Evolutionary conservation across 2,329 filamentous ascomycete species (phyloP), one percentile per base, ranked within the genome.

Genomic region (Berkeleyomyces rouxiae): DNA sequence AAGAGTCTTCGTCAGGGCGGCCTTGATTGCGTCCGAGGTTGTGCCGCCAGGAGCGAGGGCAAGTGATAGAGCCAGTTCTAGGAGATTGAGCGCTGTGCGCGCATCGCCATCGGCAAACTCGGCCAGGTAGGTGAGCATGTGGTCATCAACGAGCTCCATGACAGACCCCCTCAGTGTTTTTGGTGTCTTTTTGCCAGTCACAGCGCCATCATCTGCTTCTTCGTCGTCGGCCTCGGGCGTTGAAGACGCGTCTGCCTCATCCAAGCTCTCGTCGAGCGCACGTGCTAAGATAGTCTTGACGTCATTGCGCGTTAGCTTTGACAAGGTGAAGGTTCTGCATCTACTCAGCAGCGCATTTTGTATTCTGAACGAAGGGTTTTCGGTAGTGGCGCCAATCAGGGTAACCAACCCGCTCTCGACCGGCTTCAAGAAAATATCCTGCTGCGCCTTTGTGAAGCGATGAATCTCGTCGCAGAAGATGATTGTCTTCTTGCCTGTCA

Each of bases 401-500:
- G 89, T 96, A 67, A 99, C 86, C 37, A 88, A 87, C 4, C 93
- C 93, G 0, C 85, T 85, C 74, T 99, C 93, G 31, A 97, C 92
- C 0, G 92, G 92, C 13, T 87, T 89, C 1, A 99, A 77, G 68
- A 97, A 97, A 0, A 96, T 87, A 73, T 97, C 93, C 71, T 99
- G 93, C 72, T 97, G 93, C 0, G 85, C 80, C 74, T 96, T 96
- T 68, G 82, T 87, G 77, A 96, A 96, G 37, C 92, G 79, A 73
- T 96, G 90, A 58, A 96, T 93, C 76, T 97, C 93, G 74, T 99
- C 93, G 75, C 92, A 96, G 72, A 99, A 99, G 66, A 99, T 84
- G 66, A 99, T 95, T 0, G 93, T 97, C 74, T 88, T 92, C 65
- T 90, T 81, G 1, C 92, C 92, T 0, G 90, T 95, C 60, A 97